Evolutionary conservation across 2,329 filamentous ascomycete genomes (phyloP).

Genomic region (Fusarium temperatum): DNA sequence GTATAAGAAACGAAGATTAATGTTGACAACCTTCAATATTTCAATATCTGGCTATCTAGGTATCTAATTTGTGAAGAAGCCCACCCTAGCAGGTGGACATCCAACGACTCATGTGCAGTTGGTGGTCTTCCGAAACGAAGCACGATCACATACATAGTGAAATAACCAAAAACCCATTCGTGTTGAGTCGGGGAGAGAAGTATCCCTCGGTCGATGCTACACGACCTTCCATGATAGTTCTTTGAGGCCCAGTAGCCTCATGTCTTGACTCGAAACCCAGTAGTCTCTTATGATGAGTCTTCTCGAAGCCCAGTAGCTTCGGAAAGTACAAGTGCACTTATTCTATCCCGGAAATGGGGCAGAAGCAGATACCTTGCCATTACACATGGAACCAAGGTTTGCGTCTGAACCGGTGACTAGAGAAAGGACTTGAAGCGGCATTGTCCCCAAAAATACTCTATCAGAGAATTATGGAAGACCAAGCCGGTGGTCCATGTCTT

Average conservation of each 20-base stretch:
- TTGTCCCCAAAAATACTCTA: not conserved
- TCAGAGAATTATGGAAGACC: not conserved
- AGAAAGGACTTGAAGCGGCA: slow-evolving; percentile 11
- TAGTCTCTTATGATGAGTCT: slow-evolving; percentile 21
- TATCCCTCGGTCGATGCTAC: slow-evolving; percentile 20
- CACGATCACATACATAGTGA: slow-evolving; percentile 19
- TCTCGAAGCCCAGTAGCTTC: slow-evolving; percentile 31
- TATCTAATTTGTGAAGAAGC: slow-evolving; percentile 11
- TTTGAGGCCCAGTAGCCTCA: slow-evolving; percentile 20
- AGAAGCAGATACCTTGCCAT: slow-evolving; percentile 5
- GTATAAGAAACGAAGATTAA: not conserved
- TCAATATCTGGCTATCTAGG: slow-evolving; percentile 13
- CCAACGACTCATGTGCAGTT: slow-evolving; percentile 33
- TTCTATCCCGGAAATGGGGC: not conserved
- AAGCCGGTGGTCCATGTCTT: slow-evolving; percentile 5
- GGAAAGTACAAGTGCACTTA: slow-evolving; percentile 16
- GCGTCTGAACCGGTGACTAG: slow-evolving; percentile 7
- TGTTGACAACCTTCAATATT: slow-evolving; percentile 15
- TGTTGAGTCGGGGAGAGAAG: slow-evolving; percentile 14
- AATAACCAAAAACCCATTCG: slow-evolving; percentile 29
- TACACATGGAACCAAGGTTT: not conserved
- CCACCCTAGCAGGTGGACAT: slow-evolving; percentile 33
- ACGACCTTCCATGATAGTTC: not conserved
- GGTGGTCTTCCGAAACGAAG: slow-evolving; percentile 35
- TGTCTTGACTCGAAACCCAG: slow-evolving; percentile 15